These are phyloP conservation scores for Lyophyllum semitale DNA, from an alignment of 768 basidiomycete species.

Conservation along the genomic window DNA sequence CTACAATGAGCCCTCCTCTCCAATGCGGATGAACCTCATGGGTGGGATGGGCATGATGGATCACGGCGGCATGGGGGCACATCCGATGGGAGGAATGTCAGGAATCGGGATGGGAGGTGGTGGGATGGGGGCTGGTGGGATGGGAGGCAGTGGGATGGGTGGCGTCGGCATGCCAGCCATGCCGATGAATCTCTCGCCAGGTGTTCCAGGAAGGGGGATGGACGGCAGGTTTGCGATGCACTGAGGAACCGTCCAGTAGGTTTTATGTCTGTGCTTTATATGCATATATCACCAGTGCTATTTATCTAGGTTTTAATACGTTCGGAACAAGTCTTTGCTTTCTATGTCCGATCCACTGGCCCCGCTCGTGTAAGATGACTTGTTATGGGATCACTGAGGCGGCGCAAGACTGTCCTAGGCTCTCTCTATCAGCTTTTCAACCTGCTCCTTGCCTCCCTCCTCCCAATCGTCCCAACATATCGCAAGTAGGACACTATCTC, in stretches of 20 bases:
- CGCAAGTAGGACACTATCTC: conserved; percentile 38
- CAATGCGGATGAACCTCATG: conserved; percentile 37
- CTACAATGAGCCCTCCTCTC: conserved; percentile 29
- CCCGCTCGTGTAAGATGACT: too few relatives aligned
- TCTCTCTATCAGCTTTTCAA: conserved; percentile 34
- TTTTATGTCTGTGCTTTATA: conserved; percentile 13
- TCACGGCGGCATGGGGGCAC: conserved; percentile 19
- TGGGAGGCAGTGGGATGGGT: conserved; percentile 24
- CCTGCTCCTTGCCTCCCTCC: conserved; percentile 34
- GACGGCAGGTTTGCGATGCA: conserved; percentile 31
- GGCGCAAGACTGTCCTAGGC: neutral
- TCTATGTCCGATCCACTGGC: too few relatives aligned
- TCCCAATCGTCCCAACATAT: conserved; percentile 62
- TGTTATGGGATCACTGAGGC: neutral
- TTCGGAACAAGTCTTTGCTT: neutral
- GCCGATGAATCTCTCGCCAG: conserved; percentile 27
- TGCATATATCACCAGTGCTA: conserved; percentile 9
- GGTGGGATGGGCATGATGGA: conserved; percentile 24
- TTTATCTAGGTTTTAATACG: neutral
- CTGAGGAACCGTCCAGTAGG: conserved; percentile 10
- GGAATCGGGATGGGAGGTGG: conserved; percentile 27
- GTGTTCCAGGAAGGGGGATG: conserved; percentile 26
- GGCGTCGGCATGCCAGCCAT: conserved; percentile 31
- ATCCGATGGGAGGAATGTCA: conserved; percentile 12
- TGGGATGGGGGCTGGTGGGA: conserved; percentile 10